phyloP scores from a whole-genome alignment of 106 monocot species.

The Allium cepa region DNA sequence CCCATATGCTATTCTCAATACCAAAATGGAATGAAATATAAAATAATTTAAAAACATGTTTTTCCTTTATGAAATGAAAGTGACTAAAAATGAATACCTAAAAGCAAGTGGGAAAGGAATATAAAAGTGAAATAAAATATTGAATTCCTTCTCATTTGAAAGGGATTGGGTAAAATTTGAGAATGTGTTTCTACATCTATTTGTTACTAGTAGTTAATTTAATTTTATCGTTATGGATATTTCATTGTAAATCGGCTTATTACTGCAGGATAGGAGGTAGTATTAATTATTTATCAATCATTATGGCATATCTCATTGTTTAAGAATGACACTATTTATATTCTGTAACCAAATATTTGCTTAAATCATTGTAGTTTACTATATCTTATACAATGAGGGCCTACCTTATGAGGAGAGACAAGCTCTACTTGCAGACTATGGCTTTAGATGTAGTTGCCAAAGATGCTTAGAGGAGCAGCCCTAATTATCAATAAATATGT shows the following conservation, averaged over 20 bases:
- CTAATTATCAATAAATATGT: background rate
- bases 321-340: background rate
- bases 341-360: background rate
- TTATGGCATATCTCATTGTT: background rate
- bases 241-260: conserved; percentile 41
- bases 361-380: conserved; percentile 42
- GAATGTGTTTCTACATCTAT: too few species aligned
- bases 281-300: background rate
- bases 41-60: too few species aligned
- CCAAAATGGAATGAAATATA: too few species aligned
- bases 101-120: too few species aligned
- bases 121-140: too few species aligned
- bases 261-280: conserved; percentile 72
- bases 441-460: conserved; percentile 68
- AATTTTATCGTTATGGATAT: background rate
- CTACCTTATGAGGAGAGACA: conserved; percentile 74
- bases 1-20: too few species aligned
- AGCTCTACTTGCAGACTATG: conserved; percentile 73
- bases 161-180: too few species aligned
- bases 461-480: conserved; percentile 52
- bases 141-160: too few species aligned
- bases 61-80: too few species aligned
- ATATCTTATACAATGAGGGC: conserved; percentile 86
- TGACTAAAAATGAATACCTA: too few species aligned
- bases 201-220: too few species aligned